Evolutionary conservation across 2,329 filamentous ascomycete genomes (phyloP), one percentile per base, ranked within the genome.

Genomic region (Talaromyces sp.): DNA sequence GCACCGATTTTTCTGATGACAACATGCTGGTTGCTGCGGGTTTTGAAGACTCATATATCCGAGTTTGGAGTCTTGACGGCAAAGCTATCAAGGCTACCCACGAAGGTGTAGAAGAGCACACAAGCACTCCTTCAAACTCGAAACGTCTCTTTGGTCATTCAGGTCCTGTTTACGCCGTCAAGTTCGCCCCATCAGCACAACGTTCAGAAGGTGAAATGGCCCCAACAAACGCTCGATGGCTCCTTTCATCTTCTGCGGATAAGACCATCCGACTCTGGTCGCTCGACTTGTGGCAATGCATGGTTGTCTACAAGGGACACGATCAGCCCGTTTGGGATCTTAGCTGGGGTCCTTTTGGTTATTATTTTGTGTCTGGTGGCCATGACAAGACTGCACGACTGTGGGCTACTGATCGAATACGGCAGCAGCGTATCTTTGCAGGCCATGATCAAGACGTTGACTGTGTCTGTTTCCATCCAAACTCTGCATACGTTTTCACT

Each of bases 401-500:
- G 13, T 99, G 94, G 91, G 90, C 90, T 67, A 96, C 96, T 68
- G 93, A 97, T 73, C 91, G 96, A 69, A 93, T 96, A 50, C 93
- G 93, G 27, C 91, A 93, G 11, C 87, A 95, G 68, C 89, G 95
- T 50, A 86, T 98, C 58, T 89, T 97, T 68, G 91, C 94, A 2
- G 95, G 95, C 0, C 95, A 99, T 73, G 93, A 98, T 70, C 92
- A 93, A 22, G 90, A 92, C 70, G 91, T 97, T n/a, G 96, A 96
- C 61, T 88, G 89, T 50, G 84, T 97, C n/a, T 85, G 90, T 15
- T 99, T 95, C 88, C 95, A 99, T 73, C 92, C 94, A 0, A 99
- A 99, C 74, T 92, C 92, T 19, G 87, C 90, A 6, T 99, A 98
- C 72, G 83, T 97, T 52, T 97, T 99, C 78, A 97, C 95, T 0